Base-by-base conservation (phyloP, 129 eudicot species). In the Chrysanthemum seticuspe region DNA sequence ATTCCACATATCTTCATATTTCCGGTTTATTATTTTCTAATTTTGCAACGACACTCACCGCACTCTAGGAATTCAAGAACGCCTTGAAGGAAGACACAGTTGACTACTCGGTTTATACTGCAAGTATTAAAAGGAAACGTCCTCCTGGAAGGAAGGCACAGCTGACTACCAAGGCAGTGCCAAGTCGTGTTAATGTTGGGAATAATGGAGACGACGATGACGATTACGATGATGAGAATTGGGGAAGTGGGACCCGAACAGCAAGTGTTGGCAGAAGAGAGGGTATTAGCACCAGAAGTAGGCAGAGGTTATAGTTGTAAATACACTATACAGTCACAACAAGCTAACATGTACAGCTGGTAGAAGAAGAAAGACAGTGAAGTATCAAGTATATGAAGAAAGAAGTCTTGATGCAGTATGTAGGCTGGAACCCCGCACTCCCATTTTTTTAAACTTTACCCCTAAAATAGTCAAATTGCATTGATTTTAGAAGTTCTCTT, bases 51-150 rank as follows among this genome's bases (percentile, higher is more conserved):
- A 25, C 68, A 14, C 60, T 23, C 68, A 59, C 58, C 8, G 40
- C 84, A 40, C 47, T 40, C 47, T 40, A 94, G 98, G 98, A 90
- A 59, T 94, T 85, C 59, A 94, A 94, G 86, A 90, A 84, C 74
- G 92, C 98, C 1, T 65, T 94, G 80, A 84, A 61, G 83, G 98
- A 94, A 83, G 98, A 94, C 75, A 94, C 97, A 0, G 84, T 94
- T 9, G 98, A 94, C 79, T 94, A 90, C 75, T 86, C 98, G 8
- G 81, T 80, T 34, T 94, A 94, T 79, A 81, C 97, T 13, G 93
- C 98, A 36, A 90, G 88, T 76, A 88, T 94, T 52, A 94, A 86
- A 82, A 81, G 89, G 82, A 94, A 90, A 73, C 89, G 96, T 0
- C 98, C 97, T 57, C 84, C 98, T 62, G 65, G 96, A 71, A 82